Conservation (phyloP, 2,329 filamentous ascomycete genomes). For the Epichloe hybrida region DNA sequence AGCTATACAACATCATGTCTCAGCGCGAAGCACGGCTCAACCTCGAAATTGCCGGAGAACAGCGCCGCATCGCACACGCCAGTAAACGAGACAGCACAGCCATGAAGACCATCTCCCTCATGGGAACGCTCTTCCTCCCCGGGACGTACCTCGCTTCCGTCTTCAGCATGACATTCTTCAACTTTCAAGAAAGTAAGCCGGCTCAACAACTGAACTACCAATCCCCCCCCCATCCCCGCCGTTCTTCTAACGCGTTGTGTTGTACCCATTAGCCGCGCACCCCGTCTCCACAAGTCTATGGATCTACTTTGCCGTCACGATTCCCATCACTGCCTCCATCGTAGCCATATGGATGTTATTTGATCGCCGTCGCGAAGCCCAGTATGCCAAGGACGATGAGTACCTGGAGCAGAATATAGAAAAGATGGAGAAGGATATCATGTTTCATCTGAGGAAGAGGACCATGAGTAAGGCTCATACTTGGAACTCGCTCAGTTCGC, state of each 20-base stretch:
- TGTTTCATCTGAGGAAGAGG: slow-evolving; percentile 40
- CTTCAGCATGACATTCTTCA: slow-evolving; percentile 55
- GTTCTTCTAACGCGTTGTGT: not conserved
- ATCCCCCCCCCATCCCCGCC: not conserved
- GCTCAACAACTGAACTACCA: rapidly evolving
- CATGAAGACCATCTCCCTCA: slow-evolving; percentile 52
- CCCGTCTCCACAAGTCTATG: slow-evolving; percentile 40
- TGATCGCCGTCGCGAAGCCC: slow-evolving; percentile 35
- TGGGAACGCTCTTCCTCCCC: slow-evolving; percentile 49
- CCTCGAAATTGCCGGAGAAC: slow-evolving; percentile 47
- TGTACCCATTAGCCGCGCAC: slow-evolving; percentile 14
- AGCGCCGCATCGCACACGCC: slow-evolving; percentile 44
- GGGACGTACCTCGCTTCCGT: slow-evolving; percentile 49
- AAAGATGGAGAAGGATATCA: slow-evolving; percentile 43
- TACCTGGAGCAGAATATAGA: slow-evolving; percentile 42
- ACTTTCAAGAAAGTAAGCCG: slow-evolving; percentile 36
- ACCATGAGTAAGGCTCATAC: slow-evolving; percentile 43
- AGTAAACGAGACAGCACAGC: slow-evolving; percentile 49
- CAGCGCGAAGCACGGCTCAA: slow-evolving; percentile 52
- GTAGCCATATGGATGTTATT: slow-evolving; percentile 42
- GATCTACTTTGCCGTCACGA: slow-evolving; percentile 49
- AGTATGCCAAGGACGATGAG: slow-evolving; percentile 34
- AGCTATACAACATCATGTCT: slow-evolving; percentile 52
- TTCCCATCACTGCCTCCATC: slow-evolving; percentile 43
- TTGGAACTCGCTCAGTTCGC: slow-evolving; percentile 30